phyloP scores from a whole-genome alignment of 345 rosid species.

The Clausena lansium region DNA sequence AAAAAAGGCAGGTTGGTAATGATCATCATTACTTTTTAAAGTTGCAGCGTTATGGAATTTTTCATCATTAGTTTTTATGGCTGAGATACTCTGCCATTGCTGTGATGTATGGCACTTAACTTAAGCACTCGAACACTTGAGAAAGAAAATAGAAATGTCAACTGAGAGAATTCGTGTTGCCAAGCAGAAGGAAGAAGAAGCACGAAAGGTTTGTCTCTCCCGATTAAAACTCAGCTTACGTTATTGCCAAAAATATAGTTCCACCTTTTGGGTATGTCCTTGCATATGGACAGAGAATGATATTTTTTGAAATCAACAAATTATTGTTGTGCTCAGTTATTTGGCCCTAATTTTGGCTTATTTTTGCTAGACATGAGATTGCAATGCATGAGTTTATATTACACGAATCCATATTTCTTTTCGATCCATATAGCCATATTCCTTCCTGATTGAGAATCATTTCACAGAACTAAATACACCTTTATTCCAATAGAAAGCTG shows the following conservation, averaged over 20 bases:
- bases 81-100: constrained; percentile 21
- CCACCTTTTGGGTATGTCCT: background rate
- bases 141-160: constrained; percentile 80
- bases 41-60: constrained; percentile 9
- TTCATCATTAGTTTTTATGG: constrained; percentile 4
- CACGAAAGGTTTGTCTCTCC: constrained; percentile 58
- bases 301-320: background rate
- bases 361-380: background rate
- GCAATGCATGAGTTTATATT: background rate
- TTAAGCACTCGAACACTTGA: constrained; percentile 79
- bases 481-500: background rate
- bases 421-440: background rate
- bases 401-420: background rate
- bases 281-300: constrained; percentile 2
- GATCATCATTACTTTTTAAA: background rate
- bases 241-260: background rate
- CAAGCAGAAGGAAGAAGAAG: constrained; percentile 79
- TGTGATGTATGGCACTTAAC: constrained; percentile 17
- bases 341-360: background rate
- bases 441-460: background rate
- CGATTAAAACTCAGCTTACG: background rate
- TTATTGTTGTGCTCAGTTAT: background rate
- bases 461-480: background rate
- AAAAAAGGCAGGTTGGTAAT: constrained; percentile 72
- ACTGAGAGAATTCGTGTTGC: constrained; percentile 71